Base-by-base conservation (phyloP, 805 yeast genomes). In the Metschnikowia reukaufii region DNA sequence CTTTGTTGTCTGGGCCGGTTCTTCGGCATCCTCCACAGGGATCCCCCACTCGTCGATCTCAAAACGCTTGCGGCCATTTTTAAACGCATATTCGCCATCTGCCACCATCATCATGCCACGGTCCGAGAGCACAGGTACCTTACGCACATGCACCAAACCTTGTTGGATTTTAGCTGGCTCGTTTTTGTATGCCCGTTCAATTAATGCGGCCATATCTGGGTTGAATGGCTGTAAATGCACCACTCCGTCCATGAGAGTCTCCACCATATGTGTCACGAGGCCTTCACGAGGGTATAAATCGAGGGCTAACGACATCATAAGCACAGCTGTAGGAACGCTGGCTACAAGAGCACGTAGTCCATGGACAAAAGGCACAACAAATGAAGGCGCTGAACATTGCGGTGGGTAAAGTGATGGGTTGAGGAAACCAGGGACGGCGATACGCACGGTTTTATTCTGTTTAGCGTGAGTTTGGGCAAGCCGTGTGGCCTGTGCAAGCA, bases 11-110 rank as follows among this genome's bases (percentile, higher is more conserved):
- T 31, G 54, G 43, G 47, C 59, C 32, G 69, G 77, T 13, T 76
- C 60, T 12, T 58, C 84, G n/a, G 76, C 86, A 48, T 86, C 95
- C 47, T 90, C 97, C 2, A 92, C 96, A 0, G 99, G 98, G 42
- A 94, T 94, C n/a, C 96, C 88, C 96, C 97, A 94, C 59, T 84
- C 88, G 55, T 88, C 92, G 44, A 94, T 84, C 59, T 88, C 96
- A 61, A 92, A 89, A 57, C 78, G 82, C 64, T 82, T 81, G 52
- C 86, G 78, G 12, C 96, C 92, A 54, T 89, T 88, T 60, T 84
- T 83, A 68, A 91, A 92, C 4, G 96, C 89, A 64, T 79, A 84
- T 65, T 91, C 97, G 49, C 86, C 84, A 48, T 74, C 73, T 47
- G 82, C 78, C 1, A 81, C 77, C 53, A 81, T 79, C 96, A 90